Evolutionary conservation across 768 basidiomycete species (phyloP).

Genomic region (Cantharellus cinnabarinus): DNA sequence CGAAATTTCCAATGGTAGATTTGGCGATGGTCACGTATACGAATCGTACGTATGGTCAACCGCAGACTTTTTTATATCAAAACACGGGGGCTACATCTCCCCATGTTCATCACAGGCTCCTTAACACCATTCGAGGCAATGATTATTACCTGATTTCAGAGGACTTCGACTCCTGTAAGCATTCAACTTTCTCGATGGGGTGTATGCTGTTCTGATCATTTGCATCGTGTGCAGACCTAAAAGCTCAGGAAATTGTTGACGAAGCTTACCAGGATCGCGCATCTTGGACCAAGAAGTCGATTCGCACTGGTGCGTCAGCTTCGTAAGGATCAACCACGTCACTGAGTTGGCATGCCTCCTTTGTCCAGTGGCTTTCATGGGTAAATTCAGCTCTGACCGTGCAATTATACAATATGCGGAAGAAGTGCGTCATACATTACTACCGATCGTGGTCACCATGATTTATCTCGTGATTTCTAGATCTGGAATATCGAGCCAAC

Average conservation of each 20-base stretch:
- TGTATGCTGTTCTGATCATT: background rate
- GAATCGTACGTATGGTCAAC: constrained; percentile 42
- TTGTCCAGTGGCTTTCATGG: constrained; percentile 38
- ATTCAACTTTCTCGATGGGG: background rate
- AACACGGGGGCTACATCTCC: background rate
- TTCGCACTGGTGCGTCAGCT: constrained; percentile 61
- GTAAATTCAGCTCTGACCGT: constrained; percentile 89
- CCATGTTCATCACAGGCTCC: constrained; percentile 23
- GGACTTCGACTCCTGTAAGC: constrained; percentile 82
- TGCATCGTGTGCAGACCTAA: constrained; percentile 33
- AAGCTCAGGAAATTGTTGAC: constrained; percentile 72
- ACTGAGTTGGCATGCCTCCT: background rate
- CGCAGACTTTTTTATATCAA: constrained; percentile 10
- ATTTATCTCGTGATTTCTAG: background rate
- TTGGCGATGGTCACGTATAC: constrained; percentile 65
- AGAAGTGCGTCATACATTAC: constrained; percentile 8
- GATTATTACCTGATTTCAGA: constrained; percentile 74
- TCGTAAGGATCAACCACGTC: constrained; percentile 1
- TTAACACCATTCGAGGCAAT: constrained; percentile 55
- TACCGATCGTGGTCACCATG: background rate
- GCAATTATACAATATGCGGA: constrained; percentile 87
- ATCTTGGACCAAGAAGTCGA: constrained; percentile 85
- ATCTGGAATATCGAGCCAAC: constrained; percentile 1
- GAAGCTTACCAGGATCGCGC: constrained; percentile 65
- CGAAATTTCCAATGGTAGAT: constrained; percentile 52